These are phyloP conservation scores for Tuber melanosporum DNA, from an alignment of 495 filamentous ascomycete species.

Conservation along the genomic window DNA sequence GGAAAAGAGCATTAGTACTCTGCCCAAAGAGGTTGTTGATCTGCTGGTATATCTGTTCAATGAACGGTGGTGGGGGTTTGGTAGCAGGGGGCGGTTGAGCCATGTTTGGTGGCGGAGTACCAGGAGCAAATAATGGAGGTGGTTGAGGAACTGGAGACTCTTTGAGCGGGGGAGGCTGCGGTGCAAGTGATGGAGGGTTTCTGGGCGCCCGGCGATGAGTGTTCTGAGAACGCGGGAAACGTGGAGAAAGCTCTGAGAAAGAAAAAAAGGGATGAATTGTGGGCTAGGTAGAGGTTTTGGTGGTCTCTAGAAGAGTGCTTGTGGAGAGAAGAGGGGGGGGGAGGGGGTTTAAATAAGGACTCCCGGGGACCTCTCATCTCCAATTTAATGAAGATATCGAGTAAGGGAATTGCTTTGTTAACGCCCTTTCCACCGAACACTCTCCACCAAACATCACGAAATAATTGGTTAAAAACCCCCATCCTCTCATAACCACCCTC, in stretches of 20 bases:
- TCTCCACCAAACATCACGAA: background rate
- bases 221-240: background rate
- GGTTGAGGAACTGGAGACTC: background rate
- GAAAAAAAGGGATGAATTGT: background rate
- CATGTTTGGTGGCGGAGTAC: background rate
- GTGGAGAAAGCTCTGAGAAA: background rate
- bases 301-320: background rate
- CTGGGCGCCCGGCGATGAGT: background rate
- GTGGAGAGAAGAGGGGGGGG: background rate
- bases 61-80: background rate
- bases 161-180: background rate
- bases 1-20: background rate
- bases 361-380: background rate
- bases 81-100: background rate
- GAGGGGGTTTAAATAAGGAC: background rate
- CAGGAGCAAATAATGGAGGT: background rate
- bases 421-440: background rate
- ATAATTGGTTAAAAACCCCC: background rate
- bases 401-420: background rate
- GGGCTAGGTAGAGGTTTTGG: background rate
- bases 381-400: background rate
- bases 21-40: background rate
- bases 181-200: background rate
- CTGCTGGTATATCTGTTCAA: background rate
- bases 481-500: background rate